Evolutionary conservation across 2,329 filamentous ascomycete species (phyloP), one percentile per base, ranked within the genome.

Genomic region (Xylaria digitata): DNA sequence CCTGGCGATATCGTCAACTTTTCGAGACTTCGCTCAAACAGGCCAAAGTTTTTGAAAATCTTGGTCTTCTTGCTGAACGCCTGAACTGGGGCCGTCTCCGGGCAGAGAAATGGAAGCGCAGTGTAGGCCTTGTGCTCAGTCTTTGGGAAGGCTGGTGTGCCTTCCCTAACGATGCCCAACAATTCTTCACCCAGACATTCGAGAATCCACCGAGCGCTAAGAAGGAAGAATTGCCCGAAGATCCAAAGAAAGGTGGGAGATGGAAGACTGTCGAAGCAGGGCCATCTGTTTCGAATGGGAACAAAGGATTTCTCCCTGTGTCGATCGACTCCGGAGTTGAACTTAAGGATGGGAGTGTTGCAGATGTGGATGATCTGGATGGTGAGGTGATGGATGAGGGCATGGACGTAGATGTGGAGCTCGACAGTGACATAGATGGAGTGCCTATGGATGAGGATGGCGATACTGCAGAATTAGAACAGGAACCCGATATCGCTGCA

Each of bases 101-200:
- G 21, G 90, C 90, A 3, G 92, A 96, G 69, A 94, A 95, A 79
- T 96, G 92, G 91, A 92, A 92, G 78, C 87, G 92, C 56, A 93
- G 91, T 73, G 84, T 96, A 45, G 85, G 86, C 2, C 84, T 89
- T 6, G 84, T 96, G 1, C 81, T 96, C 8, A 85, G 86, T 53
- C 81, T 93, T 42, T 96, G 92, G 88, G 88, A 90, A 71, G 85
- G 87, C 6, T 90, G 88, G 88, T 90, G 86, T 70, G 87, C 89
- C 0, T 97, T 97, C 72, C 89, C 92, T 1, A 87, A 88, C 34
- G 89, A 90, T 62, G 90, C 87, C 54, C 92, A 95, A 71, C 90
- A 92, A 69, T 80, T 87, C 32, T 92, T 97, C 69, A 86, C 87
- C 34, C 82, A 85, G 61, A 86, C 86, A 13, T 97, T 97, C 74